Evolutionary conservation across 192 early-diverging fungal species (phyloP).

Genomic region (Coemansia sp.): DNA sequence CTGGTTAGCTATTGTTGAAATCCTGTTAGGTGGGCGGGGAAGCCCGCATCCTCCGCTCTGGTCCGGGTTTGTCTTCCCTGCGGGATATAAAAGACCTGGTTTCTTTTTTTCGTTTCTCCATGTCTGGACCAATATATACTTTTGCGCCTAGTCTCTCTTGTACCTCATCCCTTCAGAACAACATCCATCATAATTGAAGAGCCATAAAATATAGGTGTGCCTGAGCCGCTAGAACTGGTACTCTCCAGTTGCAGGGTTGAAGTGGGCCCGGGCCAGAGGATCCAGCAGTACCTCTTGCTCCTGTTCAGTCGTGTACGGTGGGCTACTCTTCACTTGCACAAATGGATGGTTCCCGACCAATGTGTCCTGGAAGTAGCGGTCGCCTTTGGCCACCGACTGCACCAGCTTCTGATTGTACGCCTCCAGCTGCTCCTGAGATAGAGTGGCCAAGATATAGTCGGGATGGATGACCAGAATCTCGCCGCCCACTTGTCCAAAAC

Average conservation of each 20-base stretch:
- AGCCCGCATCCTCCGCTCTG: too few species aligned
- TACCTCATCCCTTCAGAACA: too few species aligned
- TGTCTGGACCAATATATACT: too few species aligned
- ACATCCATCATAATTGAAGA: too few species aligned
- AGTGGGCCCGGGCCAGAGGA: constrained; percentile 16
- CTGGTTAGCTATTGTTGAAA: too few species aligned
- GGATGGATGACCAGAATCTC: constrained; percentile 82
- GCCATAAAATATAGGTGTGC: too few species aligned
- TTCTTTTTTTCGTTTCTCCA: too few species aligned
- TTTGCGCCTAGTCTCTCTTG: too few species aligned
- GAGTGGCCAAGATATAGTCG: constrained; percentile 74
- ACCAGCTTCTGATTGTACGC: constrained; percentile 9
- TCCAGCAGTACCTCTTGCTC: constrained; percentile 13
- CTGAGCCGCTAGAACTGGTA: constrained; percentile 25
- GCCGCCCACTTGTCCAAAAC: constrained; percentile 90
- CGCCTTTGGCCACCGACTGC: neutral
- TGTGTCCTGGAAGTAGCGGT: constrained; percentile 26
- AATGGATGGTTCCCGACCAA: constrained; percentile 27
- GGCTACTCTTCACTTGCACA: constrained; percentile 13
- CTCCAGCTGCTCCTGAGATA: constrained; percentile 62
- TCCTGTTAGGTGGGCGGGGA: too few species aligned
- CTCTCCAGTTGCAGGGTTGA: constrained; percentile 5
- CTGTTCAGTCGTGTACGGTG: constrained; percentile 3
- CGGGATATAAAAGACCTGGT: too few species aligned
- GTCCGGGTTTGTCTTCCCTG: too few species aligned